phyloP scores from a whole-genome alignment of 371 early-diverging fungal genomes.

The Haplosporangium sp. region DNA sequence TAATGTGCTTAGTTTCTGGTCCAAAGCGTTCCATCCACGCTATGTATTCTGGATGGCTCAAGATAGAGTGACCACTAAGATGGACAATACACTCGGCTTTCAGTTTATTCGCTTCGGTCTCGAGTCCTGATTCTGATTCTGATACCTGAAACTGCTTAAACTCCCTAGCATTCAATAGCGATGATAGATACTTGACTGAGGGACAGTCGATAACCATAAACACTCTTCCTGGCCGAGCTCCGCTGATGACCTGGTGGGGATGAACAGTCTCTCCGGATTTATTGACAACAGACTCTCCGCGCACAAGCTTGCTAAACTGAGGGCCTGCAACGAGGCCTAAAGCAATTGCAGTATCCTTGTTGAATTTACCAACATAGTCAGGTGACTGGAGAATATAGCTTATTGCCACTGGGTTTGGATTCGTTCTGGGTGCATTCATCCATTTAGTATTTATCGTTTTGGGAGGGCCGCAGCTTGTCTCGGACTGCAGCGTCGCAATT shows the following conservation, averaged over 20 bases:
- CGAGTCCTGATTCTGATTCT: constrained; percentile 3
- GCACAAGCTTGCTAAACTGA: constrained; percentile 73
- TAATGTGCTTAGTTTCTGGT: constrained; percentile 76
- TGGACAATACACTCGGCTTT: constrained; percentile 69
- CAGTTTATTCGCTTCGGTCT: constrained; percentile 14
- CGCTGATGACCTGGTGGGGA: constrained; percentile 78
- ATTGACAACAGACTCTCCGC: constrained; percentile 75
- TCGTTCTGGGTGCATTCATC: constrained; percentile 60
- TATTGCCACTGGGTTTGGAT: constrained; percentile 61
- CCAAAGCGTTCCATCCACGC: constrained; percentile 83
- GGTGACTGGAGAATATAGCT: constrained; percentile 86
- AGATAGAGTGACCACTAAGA: constrained; percentile 73
- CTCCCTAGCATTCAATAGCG: constrained; percentile 61
- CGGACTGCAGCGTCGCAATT: constrained; percentile 17
- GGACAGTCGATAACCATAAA: constrained; percentile 94
- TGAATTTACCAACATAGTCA: constrained; percentile 85
- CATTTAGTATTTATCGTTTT: constrained; percentile 5
- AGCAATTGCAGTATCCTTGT: constrained; percentile 74
- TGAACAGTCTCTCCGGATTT: constrained; percentile 79
- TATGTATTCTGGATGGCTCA: constrained; percentile 75
- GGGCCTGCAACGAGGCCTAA: constrained; percentile 85
- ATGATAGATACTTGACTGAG: constrained; percentile 67
- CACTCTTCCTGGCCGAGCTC: constrained; percentile 68
- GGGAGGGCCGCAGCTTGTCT: constrained; percentile 1
- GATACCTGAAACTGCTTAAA: constrained; percentile 59